These are phyloP conservation scores for Euptelea pleiosperma DNA, from an alignment of 164 flowering plant species.

Conservation along the genomic window DNA sequence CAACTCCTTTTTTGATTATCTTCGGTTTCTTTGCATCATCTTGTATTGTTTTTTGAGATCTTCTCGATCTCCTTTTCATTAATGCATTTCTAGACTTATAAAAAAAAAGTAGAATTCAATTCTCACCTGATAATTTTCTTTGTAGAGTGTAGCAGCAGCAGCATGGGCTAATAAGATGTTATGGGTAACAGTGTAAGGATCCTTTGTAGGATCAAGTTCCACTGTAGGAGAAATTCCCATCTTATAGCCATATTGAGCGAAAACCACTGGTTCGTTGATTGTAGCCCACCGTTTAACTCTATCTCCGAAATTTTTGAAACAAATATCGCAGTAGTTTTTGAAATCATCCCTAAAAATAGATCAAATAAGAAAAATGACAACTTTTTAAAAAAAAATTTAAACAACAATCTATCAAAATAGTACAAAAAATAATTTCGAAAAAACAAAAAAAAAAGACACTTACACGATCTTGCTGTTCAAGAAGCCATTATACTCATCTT, in stretches of 20 bases:
- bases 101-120: not conserved
- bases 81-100: not conserved
- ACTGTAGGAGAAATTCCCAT: conserved; percentile 7
- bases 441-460: not conserved
- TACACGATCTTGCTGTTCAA: conserved; percentile 26
- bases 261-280: no score
- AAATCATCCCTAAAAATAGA: no score
- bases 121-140: not conserved
- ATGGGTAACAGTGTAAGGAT: conserved; percentile 32
- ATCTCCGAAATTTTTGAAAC: conserved; percentile 10
- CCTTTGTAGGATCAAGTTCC: conserved; percentile 7
- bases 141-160: not conserved
- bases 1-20: no score
- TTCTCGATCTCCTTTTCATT: no score
- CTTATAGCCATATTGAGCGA: conserved; percentile 13
- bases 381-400: no score
- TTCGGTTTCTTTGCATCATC: no score
- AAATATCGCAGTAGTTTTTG: conserved; percentile 20
- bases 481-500: no score
- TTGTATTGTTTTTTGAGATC: no score
- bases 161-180: not conserved
- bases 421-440: not conserved
- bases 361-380: no score
- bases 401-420: no score
- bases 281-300: no score